Evolutionary conservation across 1,284 basidiomycete species (phyloP), one percentile per base, ranked within the genome.

Genomic region (Naganishia cerealis): DNA sequence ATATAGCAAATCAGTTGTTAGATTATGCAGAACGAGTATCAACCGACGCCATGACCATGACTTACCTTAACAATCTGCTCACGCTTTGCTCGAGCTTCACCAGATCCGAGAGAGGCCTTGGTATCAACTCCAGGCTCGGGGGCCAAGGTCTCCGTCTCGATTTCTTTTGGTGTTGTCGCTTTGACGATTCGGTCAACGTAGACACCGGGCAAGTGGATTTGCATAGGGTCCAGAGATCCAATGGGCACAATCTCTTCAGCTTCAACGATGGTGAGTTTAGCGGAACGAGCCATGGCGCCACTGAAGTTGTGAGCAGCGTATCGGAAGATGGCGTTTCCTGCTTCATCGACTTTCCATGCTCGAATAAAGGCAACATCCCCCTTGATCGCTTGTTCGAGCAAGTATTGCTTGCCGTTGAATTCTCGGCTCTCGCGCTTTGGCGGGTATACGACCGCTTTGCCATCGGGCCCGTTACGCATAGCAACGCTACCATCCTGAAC

Each of bases 331-430:
- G 86, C 87, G 76, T 91, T 91, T 1, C 89, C 90, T 21, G 87
- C 85, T 76, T 91, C 90, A 75, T 97, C 94, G 18, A 88, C 93
- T 80, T 94, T 95, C 91, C 91, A 94, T 0, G 92, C 94, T 66
- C 88, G 85, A 42, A 97, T 83, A 75, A 96, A 88, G 16, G 94
- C 94, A 67, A 92, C 86, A 77, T 93, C 91, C 29, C 90, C 92
- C 53, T 86, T 83, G 72, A 95, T 87, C 13, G 90, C 87, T 43
- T 89, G 86, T 79, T 97, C 94, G 75, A 96, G 82, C 36, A 96
- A 83, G 80, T 89, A 95, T 75, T 86, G 83, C 73, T 88, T 85
- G 16, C 92, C 92, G 71, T 88, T 85, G 74, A 95, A 90, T 72
- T 87, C 87, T 56, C 88, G 84, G 4, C 84, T 83, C 80, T 96